Evolutionary conservation across 495 filamentous ascomycete species (phyloP), one percentile per base, ranked within the genome.

Genomic region (Aspergillus bertholletiae): DNA sequence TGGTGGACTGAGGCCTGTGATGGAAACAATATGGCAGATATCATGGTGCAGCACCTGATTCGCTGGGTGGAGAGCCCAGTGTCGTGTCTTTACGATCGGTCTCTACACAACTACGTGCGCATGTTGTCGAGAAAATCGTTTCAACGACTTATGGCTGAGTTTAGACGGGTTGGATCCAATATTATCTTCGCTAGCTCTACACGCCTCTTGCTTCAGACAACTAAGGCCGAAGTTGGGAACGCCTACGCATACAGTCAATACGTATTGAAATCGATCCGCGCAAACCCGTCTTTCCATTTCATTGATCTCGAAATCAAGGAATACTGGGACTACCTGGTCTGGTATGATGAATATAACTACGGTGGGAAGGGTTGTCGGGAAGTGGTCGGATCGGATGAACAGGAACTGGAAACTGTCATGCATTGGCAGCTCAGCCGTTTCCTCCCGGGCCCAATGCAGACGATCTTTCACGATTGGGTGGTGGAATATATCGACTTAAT

Each of bases 321-420:
- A 67, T 99, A 97, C 67, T 99, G 94, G 94, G 94, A 99, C 65
- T 97, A 97, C 68, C 84, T 99, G 0, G 85, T 96, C n/a, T 99
- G 94, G 94, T 97, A 97, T 57, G 94, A 99, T 67, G 92, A 96
- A 71, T 94, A 92, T 75, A 99, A 99, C 71, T 96, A 97, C 67
- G 94, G 94, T 49, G 94, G 94, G 51, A 96, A 94, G 64, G 95
- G 90, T 3, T 94, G 88, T 63, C 80, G 84, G 27, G 82, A 94
- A 59, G 89, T 97, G 11, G 78, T 87, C 24, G 94, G 95, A 64
- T 77, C 79, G 32, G 93, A 96, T 46, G 81, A 88, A 27, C 92
- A 97, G 67, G 76, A 83, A n/a, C 80, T 99, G 18, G 89, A 96
- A 58, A 93, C 86, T 32, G 85, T 97, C 67, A 97, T 97, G 94